These are phyloP conservation scores for Fusarium clavum DNA, from an alignment of 2,329 filamentous ascomycete genomes.

Conservation along the genomic window DNA sequence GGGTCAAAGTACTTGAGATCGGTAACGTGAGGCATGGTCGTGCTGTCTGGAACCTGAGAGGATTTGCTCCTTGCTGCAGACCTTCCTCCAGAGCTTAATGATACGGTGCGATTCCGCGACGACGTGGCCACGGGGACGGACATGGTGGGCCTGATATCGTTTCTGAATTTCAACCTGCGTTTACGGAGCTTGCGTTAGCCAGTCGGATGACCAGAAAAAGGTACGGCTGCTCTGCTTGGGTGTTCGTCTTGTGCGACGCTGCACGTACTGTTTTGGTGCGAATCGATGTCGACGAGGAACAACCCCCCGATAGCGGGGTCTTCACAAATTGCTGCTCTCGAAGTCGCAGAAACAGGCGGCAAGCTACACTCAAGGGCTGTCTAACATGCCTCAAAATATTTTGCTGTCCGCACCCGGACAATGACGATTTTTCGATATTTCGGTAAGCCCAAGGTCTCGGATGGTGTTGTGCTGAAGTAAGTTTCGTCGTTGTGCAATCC, in stretches of 20 bases:
- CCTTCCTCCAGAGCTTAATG: slow-evolving; percentile 67
- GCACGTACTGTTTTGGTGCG: slow-evolving; percentile 56
- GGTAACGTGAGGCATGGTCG: slow-evolving; percentile 61
- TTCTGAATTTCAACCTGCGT: slow-evolving; percentile 43
- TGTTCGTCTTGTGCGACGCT: slow-evolving; percentile 51
- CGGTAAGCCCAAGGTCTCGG: slow-evolving; percentile 37
- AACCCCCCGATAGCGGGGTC: slow-evolving; percentile 45
- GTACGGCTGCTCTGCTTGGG: slow-evolving; percentile 40
- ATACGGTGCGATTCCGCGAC: slow-evolving; percentile 69
- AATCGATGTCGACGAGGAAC: slow-evolving; percentile 45
- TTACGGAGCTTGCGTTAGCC: slow-evolving; percentile 35
- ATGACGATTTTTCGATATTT: slow-evolving; percentile 34
- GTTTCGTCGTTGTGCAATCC: slow-evolving; percentile 34
- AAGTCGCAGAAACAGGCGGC: slow-evolving; percentile 45
- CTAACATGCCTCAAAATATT: slow-evolving; percentile 54
- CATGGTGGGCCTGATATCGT: slow-evolving; percentile 63
- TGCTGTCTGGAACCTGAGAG: slow-evolving; percentile 61
- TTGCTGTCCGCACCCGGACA: slow-evolving; percentile 50
- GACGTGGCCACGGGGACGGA: slow-evolving; percentile 63
- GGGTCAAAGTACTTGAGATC: slow-evolving; percentile 77
- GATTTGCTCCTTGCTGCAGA: slow-evolving; percentile 62
- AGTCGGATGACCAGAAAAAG: slow-evolving; percentile 41
- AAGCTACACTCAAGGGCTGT: slow-evolving; percentile 52
- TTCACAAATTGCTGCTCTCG: slow-evolving; percentile 42
- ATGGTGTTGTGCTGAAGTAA: slow-evolving; percentile 25